These are phyloP conservation scores for Pseudonectria foliicola DNA, from an alignment of 2,329 filamentous ascomycete genomes.

Conservation along the genomic window DNA sequence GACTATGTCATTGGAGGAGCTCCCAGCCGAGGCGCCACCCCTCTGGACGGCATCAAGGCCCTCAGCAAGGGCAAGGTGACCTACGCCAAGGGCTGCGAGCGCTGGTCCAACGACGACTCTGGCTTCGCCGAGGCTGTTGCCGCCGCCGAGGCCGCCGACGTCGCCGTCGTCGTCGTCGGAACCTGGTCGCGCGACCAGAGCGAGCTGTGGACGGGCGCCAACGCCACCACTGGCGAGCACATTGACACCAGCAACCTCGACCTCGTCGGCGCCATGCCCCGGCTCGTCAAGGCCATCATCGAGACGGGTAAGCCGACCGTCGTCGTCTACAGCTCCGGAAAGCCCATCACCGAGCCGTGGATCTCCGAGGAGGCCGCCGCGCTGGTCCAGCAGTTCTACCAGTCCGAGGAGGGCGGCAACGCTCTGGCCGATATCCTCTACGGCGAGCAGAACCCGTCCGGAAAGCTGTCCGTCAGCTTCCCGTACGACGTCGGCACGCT, in stretches of 20 bases:
- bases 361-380: constrained; percentile 58
- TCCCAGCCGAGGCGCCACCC: constrained; percentile 59
- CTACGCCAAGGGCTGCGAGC: constrained; percentile 63
- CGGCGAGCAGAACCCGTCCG: constrained; percentile 57
- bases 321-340: constrained; percentile 62
- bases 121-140: constrained; percentile 61
- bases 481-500: constrained; percentile 59
- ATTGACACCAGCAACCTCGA: constrained; percentile 58
- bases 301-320: constrained; percentile 61
- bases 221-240: constrained; percentile 69
- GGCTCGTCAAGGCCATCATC: constrained; percentile 59
- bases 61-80: constrained; percentile 54
- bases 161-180: constrained; percentile 66
- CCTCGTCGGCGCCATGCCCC: constrained; percentile 63
- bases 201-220: constrained; percentile 63
- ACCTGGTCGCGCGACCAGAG: constrained; percentile 69
- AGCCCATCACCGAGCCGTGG: constrained; percentile 67
- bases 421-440: constrained; percentile 61
- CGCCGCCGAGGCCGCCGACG: constrained; percentile 58
- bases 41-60: constrained; percentile 59
- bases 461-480: constrained; percentile 60
- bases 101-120: constrained; percentile 64
- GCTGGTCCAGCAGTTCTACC: constrained; percentile 69
- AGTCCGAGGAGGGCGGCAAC: constrained; percentile 60
- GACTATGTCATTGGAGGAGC: constrained; percentile 65